Evolutionary conservation across 495 filamentous ascomycete species (phyloP).

Genomic region (Tuber microsphaerosporum): DNA sequence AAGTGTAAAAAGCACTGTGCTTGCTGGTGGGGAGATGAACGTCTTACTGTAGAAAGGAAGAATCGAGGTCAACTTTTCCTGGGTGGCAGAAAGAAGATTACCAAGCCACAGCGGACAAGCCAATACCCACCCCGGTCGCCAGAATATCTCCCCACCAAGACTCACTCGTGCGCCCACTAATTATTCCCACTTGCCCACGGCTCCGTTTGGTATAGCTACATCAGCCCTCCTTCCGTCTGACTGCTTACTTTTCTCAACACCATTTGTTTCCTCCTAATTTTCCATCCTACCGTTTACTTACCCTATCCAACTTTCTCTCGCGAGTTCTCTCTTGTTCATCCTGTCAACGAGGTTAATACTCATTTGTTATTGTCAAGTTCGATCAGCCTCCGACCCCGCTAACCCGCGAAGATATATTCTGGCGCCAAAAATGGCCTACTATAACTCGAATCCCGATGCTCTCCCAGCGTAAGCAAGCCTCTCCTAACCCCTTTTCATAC

Average conservation of each 20-base stretch:
- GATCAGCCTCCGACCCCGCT: conserved; percentile 37
- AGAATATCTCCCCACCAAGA: conserved; percentile 8
- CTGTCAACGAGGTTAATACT: conserved; percentile 19
- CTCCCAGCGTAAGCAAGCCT: conserved; percentile 77
- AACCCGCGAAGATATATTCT: conserved; percentile 17
- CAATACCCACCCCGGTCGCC: conserved; percentile 4
- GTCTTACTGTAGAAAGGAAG: conserved; percentile 18
- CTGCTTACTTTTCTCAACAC: neutral
- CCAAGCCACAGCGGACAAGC: neutral
- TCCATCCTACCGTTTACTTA: neutral
- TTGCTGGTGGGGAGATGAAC: conserved; percentile 9
- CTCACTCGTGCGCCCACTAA: neutral
- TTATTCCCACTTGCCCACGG: neutral
- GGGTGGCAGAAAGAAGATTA: neutral
- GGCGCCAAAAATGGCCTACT: conserved; percentile 69
- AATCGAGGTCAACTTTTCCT: neutral
- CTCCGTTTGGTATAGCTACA: neutral
- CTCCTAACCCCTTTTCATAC: neutral
- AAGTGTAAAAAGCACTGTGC: conserved; percentile 1
- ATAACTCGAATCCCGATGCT: conserved; percentile 88
- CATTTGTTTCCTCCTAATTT: conserved; percentile 6
- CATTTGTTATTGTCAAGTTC: conserved; percentile 20
- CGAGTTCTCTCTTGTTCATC: conserved; percentile 15
- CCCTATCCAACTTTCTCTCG: conserved; percentile 12
- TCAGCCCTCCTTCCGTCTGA: neutral